A percentile compares a stretch with the other conserved stretches of the same genome.
Evolutionary conservation across 2,329 filamentous ascomycete genomes (phyloP).

Genomic region (Penicillium sp.): DNA sequence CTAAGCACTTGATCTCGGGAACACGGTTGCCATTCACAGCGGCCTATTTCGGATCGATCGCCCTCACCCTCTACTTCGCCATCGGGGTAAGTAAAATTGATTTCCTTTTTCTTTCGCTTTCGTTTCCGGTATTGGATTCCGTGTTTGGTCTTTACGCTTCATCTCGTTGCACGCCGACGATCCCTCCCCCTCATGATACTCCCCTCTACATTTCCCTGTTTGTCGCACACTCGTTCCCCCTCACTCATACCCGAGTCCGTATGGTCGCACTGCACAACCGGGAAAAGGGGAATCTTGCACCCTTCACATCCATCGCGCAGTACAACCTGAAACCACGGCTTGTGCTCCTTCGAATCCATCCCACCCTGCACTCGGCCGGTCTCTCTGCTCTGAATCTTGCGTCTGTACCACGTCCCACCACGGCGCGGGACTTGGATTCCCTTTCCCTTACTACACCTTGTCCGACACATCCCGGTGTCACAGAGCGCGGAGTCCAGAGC

Average conservation of each 20-base stretch:
- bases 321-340: constrained; percentile 10
- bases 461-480: constrained; percentile 7
- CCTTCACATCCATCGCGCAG: constrained; percentile 12
- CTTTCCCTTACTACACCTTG: constrained; percentile 3
- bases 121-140: not conserved
- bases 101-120: constrained; percentile 8
- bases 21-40: constrained; percentile 83
- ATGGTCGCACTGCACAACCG: constrained; percentile 12
- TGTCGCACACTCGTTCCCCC: constrained; percentile 3
- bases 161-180: not conserved
- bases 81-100: constrained; percentile 63
- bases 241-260: constrained; percentile 1
- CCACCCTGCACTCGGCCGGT: constrained; percentile 8
- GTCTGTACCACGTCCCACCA: constrained; percentile 2
- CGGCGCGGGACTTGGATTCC: constrained; percentile 4
- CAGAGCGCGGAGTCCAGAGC: constrained; percentile 6
- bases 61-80: constrained; percentile 81
- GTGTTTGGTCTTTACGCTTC: not conserved
- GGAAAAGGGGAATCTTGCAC: constrained; percentile 17
- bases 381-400: not conserved
- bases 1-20: constrained; percentile 73
- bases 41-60: constrained; percentile 89
- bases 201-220: constrained; percentile 5
- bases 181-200: constrained; percentile 6
- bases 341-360: constrained; percentile 7